Percentiles rank a stretch among this genome's conserved stretches.
phyloP scores from a whole-genome alignment of 139 green algal genomes.

The Closterium sp. region DNA sequence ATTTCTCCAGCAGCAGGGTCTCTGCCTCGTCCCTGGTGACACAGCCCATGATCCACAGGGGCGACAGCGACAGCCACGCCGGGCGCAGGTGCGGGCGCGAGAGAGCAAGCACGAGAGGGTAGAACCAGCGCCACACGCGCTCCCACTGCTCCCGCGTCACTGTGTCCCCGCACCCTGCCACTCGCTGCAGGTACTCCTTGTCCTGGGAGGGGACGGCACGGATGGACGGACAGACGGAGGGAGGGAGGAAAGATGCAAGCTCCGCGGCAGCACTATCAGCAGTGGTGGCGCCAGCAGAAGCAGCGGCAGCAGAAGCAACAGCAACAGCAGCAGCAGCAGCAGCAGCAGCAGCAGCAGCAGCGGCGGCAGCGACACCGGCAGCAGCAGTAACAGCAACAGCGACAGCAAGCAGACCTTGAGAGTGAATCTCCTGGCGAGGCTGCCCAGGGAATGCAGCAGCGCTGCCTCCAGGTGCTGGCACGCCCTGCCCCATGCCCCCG shows the following conservation, averaged over 20 bases:
- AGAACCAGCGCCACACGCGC: slow-evolving; percentile 33
- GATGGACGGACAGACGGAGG: background rate
- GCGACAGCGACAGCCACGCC: background rate
- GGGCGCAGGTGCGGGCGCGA: background rate
- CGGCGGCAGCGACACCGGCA: background rate
- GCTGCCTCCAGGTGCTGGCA: background rate
- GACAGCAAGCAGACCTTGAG: background rate
- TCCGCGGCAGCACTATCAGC: too few species aligned
- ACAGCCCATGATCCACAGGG: slow-evolving; percentile 7
- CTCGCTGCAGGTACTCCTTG: background rate
- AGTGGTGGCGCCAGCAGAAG: too few species aligned
- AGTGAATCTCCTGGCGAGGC: background rate
- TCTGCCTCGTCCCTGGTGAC: slow-evolving; percentile 21
- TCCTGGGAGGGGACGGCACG: background rate
- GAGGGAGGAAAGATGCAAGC: background rate
- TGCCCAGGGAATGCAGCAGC: background rate
- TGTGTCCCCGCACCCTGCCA: slow-evolving; percentile 8
- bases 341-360: background rate
- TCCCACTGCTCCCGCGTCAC: slow-evolving; percentile 3
- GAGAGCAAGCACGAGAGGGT: slow-evolving; percentile 17
- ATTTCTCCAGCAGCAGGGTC: background rate
- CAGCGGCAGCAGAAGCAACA: background rate
- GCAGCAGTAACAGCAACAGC: background rate
- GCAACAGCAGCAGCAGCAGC: background rate
- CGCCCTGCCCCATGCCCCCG: background rate